These are phyloP conservation scores for Neopestalotiopsis rosae DNA, from an alignment of 2,329 filamentous ascomycete genomes.

Conservation along the genomic window DNA sequence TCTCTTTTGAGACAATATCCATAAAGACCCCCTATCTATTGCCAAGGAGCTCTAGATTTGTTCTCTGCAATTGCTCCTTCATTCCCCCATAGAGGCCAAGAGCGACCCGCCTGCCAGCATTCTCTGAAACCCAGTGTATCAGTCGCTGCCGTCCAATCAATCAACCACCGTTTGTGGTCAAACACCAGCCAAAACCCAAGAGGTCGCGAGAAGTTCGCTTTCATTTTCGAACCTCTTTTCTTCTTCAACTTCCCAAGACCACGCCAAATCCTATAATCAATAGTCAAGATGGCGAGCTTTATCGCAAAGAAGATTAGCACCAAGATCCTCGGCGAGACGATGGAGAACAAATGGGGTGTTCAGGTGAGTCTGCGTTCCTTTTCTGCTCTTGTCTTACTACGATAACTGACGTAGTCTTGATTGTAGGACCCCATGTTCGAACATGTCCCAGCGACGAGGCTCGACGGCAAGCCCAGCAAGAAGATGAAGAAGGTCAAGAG, in stretches of 20 bases:
- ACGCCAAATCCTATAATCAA: background rate
- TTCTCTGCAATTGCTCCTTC: background rate
- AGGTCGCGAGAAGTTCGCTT: background rate
- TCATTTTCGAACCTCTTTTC: background rate
- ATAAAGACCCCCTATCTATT: background rate
- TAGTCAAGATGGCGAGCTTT: conserved; percentile 54
- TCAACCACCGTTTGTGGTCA: background rate
- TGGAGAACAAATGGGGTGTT: conserved; percentile 57
- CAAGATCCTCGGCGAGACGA: conserved; percentile 61
- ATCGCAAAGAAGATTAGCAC: conserved; percentile 61
- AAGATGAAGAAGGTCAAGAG: conserved; percentile 87
- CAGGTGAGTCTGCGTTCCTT: conserved; percentile 19
- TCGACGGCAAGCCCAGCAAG: conserved; percentile 67
- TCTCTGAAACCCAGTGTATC: conserved; percentile 6
- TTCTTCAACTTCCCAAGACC: background rate
- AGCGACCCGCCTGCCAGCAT: background rate
- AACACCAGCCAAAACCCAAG: conserved; percentile 1
- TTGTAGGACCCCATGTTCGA: conserved; percentile 89
- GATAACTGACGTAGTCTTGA: background rate
- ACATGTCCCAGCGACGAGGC: conserved; percentile 74
- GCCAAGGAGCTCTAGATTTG: conserved; percentile 1
- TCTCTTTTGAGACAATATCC: background rate
- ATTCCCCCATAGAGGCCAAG: background rate
- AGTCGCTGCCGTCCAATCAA: background rate
- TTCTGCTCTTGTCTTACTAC: conserved; percentile 25